Evolutionary conservation across 352 stramenopile genomes (phyloP).

Genomic region (Phytophthora palmivora): DNA sequence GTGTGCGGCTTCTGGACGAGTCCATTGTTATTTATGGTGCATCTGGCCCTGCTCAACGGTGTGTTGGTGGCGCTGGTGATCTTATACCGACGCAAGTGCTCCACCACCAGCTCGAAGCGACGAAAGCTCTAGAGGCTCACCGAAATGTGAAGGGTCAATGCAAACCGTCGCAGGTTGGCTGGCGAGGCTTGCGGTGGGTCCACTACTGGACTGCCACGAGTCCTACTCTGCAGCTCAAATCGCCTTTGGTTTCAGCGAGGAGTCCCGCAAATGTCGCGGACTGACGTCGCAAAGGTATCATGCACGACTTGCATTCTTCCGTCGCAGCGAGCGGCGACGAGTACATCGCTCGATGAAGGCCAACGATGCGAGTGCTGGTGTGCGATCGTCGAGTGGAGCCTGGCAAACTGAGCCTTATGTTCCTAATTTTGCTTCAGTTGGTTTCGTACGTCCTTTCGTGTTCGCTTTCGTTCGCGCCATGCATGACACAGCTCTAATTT

Average conservation of each 20-base stretch:
- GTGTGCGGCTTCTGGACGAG: constrained; percentile 82
- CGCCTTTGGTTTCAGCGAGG: constrained; percentile 12
- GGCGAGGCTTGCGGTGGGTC: no score
- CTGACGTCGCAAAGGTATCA: constrained; percentile 13
- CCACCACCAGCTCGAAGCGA: constrained; percentile 41
- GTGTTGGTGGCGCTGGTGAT: constrained; percentile 45
- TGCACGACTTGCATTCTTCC: constrained; percentile 4
- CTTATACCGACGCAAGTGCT: constrained; percentile 48
- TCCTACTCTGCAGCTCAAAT: constrained; percentile 12
- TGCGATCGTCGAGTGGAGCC: constrained; percentile 10
- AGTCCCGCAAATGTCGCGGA: constrained; percentile 26
- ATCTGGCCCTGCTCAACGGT: constrained; percentile 52
- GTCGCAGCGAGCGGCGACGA: not conserved
- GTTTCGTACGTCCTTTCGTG: constrained; percentile 32
- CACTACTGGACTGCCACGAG: no score
- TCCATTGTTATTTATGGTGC: constrained; percentile 64
- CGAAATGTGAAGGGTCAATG: no score
- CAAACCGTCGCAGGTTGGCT: no score
- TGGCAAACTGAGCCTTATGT: constrained; percentile 22
- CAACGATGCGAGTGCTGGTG: constrained; percentile 7
- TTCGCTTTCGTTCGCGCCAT: constrained; percentile 22
- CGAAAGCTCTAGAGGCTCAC: constrained; percentile 46
- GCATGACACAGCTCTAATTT: not conserved
- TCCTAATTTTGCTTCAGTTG: constrained; percentile 22
- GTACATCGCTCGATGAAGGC: not conserved